Evolutionary conservation across 192 early-diverging fungal genomes (phyloP).

Genomic region (Coemansia interrupta): DNA sequence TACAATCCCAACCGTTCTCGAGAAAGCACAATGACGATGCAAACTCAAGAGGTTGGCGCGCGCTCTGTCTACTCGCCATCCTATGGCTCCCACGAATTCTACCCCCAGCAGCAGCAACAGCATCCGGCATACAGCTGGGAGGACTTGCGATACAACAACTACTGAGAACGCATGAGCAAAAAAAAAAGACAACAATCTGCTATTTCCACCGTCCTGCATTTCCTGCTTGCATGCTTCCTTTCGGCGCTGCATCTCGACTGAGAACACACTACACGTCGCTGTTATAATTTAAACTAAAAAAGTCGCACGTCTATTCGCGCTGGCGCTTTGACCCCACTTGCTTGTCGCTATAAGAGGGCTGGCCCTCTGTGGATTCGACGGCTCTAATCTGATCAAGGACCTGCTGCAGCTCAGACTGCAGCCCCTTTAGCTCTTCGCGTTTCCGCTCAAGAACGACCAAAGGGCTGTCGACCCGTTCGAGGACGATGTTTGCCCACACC

Average conservation of each 20-base stretch:
- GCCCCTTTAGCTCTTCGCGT: slow-evolving; percentile 56
- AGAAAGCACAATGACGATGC: background rate
- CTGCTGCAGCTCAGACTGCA: slow-evolving; percentile 59
- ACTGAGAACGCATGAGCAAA: background rate
- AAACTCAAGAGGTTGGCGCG: background rate
- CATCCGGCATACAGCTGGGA: slow-evolving; percentile 27
- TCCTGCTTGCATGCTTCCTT: too few relatives aligned
- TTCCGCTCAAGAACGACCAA: slow-evolving; percentile 60
- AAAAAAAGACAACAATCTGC: too few relatives aligned
- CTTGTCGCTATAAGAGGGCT: background rate
- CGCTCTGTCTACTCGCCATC: slow-evolving; percentile 5
- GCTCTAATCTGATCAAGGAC: slow-evolving; percentile 57
- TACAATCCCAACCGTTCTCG: background rate
- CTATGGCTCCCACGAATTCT: background rate
- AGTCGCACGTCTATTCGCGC: slow-evolving; percentile 22
- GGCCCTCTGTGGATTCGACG: background rate
- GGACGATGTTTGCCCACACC: slow-evolving; percentile 67
- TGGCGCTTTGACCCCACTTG: slow-evolving; percentile 29
- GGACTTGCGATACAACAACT: slow-evolving; percentile 15
- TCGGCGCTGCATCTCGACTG: too few relatives aligned
- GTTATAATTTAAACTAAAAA: too few relatives aligned
- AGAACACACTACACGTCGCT: too few relatives aligned
- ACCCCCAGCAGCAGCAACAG: slow-evolving; percentile 9
- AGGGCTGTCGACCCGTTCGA: slow-evolving; percentile 71
- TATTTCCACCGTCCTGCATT: too few relatives aligned